phyloP scores from a whole-genome alignment of 108 stramenopile species.

The Cylindrotheca fusiformis region DNA sequence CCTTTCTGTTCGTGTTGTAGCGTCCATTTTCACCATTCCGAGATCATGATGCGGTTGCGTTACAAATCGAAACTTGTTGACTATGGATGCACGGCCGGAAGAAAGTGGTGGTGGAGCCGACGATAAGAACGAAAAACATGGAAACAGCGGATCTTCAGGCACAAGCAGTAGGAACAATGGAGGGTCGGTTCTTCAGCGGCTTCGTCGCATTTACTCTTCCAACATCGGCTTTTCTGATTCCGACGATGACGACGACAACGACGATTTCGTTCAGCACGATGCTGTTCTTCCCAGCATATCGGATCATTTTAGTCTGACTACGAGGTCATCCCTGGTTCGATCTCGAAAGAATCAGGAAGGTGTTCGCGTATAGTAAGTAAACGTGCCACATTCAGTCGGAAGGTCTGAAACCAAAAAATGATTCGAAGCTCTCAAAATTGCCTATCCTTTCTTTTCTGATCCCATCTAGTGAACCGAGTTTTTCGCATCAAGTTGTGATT shows the following conservation, averaged over 20 bases:
- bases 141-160: no score
- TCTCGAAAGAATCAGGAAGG: constrained; percentile 11
- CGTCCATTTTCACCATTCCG: no score
- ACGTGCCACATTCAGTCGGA: not conserved
- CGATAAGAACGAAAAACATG: no score
- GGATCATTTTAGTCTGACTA: constrained; percentile 53
- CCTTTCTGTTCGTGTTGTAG: no score
- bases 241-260: not conserved
- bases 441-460: not conserved
- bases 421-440: not conserved
- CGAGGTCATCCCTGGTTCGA: constrained; percentile 41
- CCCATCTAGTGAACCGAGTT: constrained; percentile 24
- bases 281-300: not conserved
- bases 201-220: no score
- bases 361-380: not conserved
- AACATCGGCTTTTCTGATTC: no score
- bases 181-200: no score
- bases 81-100: no score
- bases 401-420: not conserved
- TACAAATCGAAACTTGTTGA: no score
- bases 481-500: constrained; percentile 19
- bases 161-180: no score
- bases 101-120: no score
- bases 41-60: no score
- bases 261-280: not conserved